Base-by-base conservation (phyloP, 495 filamentous ascomycete genomes). In the Hypoxylon trugodes region DNA sequence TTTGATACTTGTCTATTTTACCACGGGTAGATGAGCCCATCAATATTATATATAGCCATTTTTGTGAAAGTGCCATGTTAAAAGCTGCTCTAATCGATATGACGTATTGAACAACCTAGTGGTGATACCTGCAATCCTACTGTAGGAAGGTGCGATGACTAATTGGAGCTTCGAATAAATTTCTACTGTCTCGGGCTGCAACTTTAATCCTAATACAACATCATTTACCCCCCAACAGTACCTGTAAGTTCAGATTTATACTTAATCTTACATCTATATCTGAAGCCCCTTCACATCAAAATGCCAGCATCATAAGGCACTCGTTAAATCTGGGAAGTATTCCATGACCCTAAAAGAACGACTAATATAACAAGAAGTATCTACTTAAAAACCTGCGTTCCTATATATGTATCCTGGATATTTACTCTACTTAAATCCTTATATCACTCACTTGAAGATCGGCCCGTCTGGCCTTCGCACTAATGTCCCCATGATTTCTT, bases 401-500 rank as follows among this genome's bases (percentile, higher is more conserved):
- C 13, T 28, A 54, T 16, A 45, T 10, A 38, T 15, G 7, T 30
- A n/a, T 15, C 32, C n/a, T 18, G 24, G 36, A n/a, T 42, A 42
- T 15, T 32, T 41, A 6, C 21, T 24, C 30, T n/a, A 30, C 32
- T 38, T 22, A 35, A 8, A 22, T 7, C n/a, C n/a, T n/a, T n/a
- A n/a, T n/a, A n/a, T 10, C 26, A 10, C 28, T 22, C 32, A 57
- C 6, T 16, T 21, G 53, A 67, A 70, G 5, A 74, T 9, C n/a
- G 18, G 5, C 24, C 52, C 55, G 2, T 65, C 38, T 16, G 74
- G 73, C 56, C 66, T 56, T 38, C 55, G 51, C 1, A 78, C 70
- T 41, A 79, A 38, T 25, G 57, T 47, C 25, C 38, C 51, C 48
- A 77, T 47, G 13, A 72, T 66, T 7, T 37, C 58, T 21, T 70